phyloP scores from a whole-genome alignment of 106 monocot genomes.

The Dendrobium chrysotoxum region DNA sequence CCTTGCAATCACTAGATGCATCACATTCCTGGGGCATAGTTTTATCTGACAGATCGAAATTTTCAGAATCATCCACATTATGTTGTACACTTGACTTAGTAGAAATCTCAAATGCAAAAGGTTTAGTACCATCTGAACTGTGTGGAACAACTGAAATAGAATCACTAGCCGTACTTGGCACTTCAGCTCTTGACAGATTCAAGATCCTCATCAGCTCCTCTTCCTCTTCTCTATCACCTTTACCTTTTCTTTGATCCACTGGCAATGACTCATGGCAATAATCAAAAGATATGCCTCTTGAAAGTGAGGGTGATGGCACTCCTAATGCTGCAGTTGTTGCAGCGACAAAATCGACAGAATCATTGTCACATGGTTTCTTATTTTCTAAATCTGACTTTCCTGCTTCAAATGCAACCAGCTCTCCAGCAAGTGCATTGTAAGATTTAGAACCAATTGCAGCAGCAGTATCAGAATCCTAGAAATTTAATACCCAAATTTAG shows the following conservation, averaged over 20 bases:
- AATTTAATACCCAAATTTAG: neutral
- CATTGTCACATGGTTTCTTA: conserved; percentile 30
- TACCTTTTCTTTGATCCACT: conserved; percentile 29
- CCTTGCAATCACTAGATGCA: conserved; percentile 13
- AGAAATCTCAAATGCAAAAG: conserved; percentile 14
- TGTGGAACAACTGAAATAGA: conserved; percentile 11
- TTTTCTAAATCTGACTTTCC: conserved; percentile 17
- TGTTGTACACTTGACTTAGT: conserved; percentile 7
- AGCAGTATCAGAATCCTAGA: conserved; percentile 74
- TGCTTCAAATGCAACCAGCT: conserved; percentile 66
- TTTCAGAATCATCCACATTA: conserved; percentile 20
- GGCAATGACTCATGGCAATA: conserved; percentile 20
- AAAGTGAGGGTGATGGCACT: conserved; percentile 70
- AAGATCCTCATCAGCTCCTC: conserved; percentile 64
- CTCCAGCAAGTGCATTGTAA: conserved; percentile 85
- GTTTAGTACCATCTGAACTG: neutral
- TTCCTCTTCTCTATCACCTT: conserved; percentile 72
- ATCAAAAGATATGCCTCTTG: conserved; percentile 73
- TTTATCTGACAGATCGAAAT: conserved; percentile 14
- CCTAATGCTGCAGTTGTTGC: conserved; percentile 82
- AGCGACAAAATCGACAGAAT: conserved; percentile 83
- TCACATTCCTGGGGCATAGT: conserved; percentile 6
- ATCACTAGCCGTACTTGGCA: conserved; percentile 12
- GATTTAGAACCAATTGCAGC: conserved; percentile 76
- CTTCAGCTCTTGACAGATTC: conserved; percentile 53